A percentile compares a stretch with the other conserved stretches of the same genome.
phyloP scores from a whole-genome alignment of 345 rosid genomes.

The Arabidopsis arenosa region DNA sequence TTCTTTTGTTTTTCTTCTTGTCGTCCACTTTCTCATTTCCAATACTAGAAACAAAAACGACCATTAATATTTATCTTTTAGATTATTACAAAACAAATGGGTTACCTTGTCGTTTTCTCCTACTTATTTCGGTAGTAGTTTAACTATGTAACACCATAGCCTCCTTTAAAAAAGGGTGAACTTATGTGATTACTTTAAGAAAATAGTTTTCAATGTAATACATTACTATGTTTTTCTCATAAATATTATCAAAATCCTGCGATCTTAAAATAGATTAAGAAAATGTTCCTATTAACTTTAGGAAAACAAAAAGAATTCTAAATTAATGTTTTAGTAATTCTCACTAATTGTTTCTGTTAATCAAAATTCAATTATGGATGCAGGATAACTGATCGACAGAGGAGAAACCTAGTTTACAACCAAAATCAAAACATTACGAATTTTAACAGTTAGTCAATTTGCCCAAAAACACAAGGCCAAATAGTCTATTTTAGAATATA shows the following conservation, averaged over 20 bases:
- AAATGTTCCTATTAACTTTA: neutral
- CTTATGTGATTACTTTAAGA: no score
- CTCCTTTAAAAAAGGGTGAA: neutral
- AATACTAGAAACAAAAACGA: neutral
- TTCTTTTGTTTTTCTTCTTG: neutral
- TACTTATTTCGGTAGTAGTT: neutral
- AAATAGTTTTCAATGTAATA: neutral
- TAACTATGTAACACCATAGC: neutral
- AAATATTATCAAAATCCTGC: neutral
- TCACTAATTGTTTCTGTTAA: neutral
- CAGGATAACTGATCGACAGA: neutral
- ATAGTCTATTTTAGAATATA: neutral
- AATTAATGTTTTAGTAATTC: neutral
- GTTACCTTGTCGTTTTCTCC: neutral
- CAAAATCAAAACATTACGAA: neutral
- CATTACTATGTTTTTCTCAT: no score
- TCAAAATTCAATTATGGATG: neutral
- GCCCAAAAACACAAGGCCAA: no score
- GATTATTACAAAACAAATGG: neutral
- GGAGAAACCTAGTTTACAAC: neutral
- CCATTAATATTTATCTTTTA: neutral
- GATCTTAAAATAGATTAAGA: neutral
- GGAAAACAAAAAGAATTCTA: no score
- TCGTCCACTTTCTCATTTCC: conserved; percentile 24
- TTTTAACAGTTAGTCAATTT: neutral